Evolutionary conservation across 202 grass and related monocot genomes (phyloP), one percentile per base, ranked within the genome.

Genomic region (Zizania palustris): DNA sequence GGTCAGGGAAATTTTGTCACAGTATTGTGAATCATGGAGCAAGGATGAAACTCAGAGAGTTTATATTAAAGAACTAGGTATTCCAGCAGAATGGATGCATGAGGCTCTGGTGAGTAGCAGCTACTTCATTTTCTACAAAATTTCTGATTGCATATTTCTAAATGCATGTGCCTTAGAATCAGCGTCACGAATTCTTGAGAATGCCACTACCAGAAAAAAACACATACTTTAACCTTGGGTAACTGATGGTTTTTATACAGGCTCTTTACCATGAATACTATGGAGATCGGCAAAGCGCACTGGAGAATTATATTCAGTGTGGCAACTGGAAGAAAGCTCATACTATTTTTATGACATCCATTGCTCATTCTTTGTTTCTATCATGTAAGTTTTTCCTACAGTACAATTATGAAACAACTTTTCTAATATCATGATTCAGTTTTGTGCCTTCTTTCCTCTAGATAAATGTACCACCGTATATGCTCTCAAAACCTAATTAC

Each of bases 61-160:
- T 62, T 98, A 87, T 79, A 90, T 98, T 88, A 77, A 85, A 65
- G 91, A 98, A 63, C 89, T 88, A 83, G 91, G 89, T 77, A 80
- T 94, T 70, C 91, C 95, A 75, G 79, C 71, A 85, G 91, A 92
- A 86, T 98, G 95, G 95, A 90, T 92, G 85, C 74, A 94, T 48
- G 95, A 98, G 79, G 71, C 95, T 71, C 60, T 94, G 91, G 91
- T 98, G 75, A 82, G 89, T 60, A 45, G 1, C 11, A 83, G 28
- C n/a, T n/a, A 38, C 67, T 49, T 64, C 53, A 11, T 61, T 55
- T 38, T 78, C 16, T 60, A 63, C 39, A 67, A 60, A 59, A 45
- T 33, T 67, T 79, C 14, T 63, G 9, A 38, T 45, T 45, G n/a
- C 42, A 46, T 28, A 28, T 28, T 28, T 28, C 6, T 67, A 39